Percentiles rank a stretch among this genome's conserved stretches.
Conservation (phyloP, 306 rosid species). For the Spatholobus suberectus region DNA sequence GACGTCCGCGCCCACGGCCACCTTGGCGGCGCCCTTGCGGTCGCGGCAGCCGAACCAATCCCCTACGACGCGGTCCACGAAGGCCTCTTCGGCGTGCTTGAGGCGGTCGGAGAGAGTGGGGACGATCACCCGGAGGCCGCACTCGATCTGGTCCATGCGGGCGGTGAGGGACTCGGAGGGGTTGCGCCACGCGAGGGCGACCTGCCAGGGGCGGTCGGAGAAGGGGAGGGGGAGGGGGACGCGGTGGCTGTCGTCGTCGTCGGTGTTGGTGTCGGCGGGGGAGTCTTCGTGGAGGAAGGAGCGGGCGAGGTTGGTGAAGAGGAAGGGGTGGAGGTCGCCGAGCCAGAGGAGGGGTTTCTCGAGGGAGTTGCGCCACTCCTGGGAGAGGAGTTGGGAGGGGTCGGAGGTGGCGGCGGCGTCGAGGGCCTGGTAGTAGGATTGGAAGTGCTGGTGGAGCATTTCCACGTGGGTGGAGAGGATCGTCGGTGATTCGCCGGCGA, state of each 20-base stretch:
- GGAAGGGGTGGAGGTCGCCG: conserved; percentile 75
- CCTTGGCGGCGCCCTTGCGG: conserved; percentile 37
- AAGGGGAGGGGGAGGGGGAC: background rate
- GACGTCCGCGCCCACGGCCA: conserved; percentile 46
- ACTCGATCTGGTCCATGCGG: conserved; percentile 63
- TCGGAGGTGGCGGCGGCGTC: conserved; percentile 63
- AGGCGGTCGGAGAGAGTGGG: conserved; percentile 52
- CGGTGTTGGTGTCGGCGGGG: background rate
- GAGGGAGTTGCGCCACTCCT: conserved; percentile 69
- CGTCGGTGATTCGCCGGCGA: conserved; percentile 40
- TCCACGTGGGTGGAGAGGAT: conserved; percentile 58
- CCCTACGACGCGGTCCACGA: conserved; percentile 50
- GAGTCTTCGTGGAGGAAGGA: conserved; percentile 54
- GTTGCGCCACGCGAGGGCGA: conserved; percentile 60
- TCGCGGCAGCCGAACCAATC: conserved; percentile 49
- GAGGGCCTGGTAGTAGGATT: conserved; percentile 70
- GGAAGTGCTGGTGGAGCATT: conserved; percentile 71
- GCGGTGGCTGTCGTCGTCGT: background rate
- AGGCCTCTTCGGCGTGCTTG: conserved; percentile 49
- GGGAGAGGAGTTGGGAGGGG: conserved; percentile 58
- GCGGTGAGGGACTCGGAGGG: conserved; percentile 39
- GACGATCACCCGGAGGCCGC: conserved; percentile 66
- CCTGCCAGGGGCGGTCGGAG: conserved; percentile 56
- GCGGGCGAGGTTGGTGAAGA: conserved; percentile 73
- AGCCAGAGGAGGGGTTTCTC: conserved; percentile 82